phyloP scores from a whole-genome alignment of 2,329 filamentous ascomycete species.

The Lachnellula occidentalis region DNA sequence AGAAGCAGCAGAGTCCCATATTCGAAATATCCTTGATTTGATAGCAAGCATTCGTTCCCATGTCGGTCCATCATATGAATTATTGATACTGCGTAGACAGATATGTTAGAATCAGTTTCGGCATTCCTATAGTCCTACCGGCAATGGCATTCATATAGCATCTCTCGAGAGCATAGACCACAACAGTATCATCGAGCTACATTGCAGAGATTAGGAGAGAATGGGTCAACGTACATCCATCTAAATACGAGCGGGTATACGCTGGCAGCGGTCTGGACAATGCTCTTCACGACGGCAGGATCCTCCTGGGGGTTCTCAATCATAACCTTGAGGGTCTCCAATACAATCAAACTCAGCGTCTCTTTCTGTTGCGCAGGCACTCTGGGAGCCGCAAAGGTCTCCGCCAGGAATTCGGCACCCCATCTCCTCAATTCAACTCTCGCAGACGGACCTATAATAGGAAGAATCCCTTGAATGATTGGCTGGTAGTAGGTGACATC shows the following conservation, averaged over 20 bases:
- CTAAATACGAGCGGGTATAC: constrained; percentile 88
- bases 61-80: constrained; percentile 70
- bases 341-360: constrained; percentile 67
- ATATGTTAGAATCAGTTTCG: constrained; percentile 23
- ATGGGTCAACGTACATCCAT: constrained; percentile 72
- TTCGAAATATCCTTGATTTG: constrained; percentile 79
- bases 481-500: constrained; percentile 86
- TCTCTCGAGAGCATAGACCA: not conserved
- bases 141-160: not conserved
- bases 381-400: constrained; percentile 91
- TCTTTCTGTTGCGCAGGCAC: constrained; percentile 74
- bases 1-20: constrained; percentile 76
- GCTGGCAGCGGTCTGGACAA: constrained; percentile 83
- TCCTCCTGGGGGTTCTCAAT: constrained; percentile 72
- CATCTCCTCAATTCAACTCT: constrained; percentile 83
- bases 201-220: constrained; percentile 10
- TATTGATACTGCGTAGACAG: constrained; percentile 63
- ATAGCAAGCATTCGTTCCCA: constrained; percentile 88
- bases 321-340: constrained; percentile 69
- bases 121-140: not conserved
- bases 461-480: constrained; percentile 88
- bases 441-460: constrained; percentile 73
- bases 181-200: not conserved
- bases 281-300: constrained; percentile 72
- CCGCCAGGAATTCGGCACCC: constrained; percentile 92